A percentile compares a stretch with the other conserved stretches of the same genome.
phyloP scores from a whole-genome alignment of 1,284 basidiomycete genomes.

The Trichosporon faecale region DNA sequence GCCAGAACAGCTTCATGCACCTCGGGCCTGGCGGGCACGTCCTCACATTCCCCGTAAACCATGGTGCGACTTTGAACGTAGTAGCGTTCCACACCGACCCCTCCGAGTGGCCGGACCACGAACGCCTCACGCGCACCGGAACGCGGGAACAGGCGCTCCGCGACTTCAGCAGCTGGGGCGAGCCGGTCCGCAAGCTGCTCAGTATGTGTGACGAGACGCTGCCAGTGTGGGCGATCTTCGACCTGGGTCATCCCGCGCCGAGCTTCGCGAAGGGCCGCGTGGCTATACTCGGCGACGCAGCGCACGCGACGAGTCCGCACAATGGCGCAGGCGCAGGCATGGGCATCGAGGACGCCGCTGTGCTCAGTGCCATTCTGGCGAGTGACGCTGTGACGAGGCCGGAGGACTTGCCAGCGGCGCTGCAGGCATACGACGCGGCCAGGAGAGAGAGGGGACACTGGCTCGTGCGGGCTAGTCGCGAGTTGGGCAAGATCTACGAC shows the following conservation, averaged over 20 bases:
- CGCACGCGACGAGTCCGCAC: constrained; percentile 28
- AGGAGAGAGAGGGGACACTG: constrained; percentile 24
- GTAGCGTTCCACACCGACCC: constrained; percentile 23
- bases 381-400: not conserved
- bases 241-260: constrained; percentile 19
- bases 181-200: constrained; percentile 16
- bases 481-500: constrained; percentile 25
- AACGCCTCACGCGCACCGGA: constrained; percentile 21
- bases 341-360: constrained; percentile 27
- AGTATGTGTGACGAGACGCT: constrained; percentile 23
- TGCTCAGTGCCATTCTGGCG: constrained; percentile 19
- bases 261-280: constrained; percentile 18
- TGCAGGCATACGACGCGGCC: constrained; percentile 20
- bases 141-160: constrained; percentile 18
- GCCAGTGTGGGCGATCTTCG: constrained; percentile 27
- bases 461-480: constrained; percentile 22
- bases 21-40: constrained; percentile 26
- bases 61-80: constrained; percentile 27
- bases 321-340: constrained; percentile 30
- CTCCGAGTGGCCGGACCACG: constrained; percentile 16
- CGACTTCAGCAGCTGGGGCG: constrained; percentile 20
- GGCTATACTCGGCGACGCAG: constrained; percentile 25
- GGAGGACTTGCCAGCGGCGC: constrained; percentile 1
- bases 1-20: constrained; percentile 25
- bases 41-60: constrained; percentile 26